These are phyloP conservation scores for Ettlia oleoabundans DNA, from an alignment of 139 green algal species.

Conservation along the genomic window DNA sequence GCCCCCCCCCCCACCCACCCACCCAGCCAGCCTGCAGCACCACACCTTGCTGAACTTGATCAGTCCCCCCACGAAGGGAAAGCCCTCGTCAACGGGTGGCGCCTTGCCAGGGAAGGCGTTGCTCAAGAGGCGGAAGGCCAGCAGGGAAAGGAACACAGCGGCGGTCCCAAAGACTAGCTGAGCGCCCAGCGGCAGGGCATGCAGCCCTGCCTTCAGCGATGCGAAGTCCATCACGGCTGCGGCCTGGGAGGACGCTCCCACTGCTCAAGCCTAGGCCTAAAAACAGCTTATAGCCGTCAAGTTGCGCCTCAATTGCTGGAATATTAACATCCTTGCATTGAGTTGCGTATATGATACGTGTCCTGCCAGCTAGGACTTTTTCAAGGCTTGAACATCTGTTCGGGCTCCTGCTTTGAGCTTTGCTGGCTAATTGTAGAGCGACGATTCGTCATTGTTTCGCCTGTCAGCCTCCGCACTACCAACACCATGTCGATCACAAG, in stretches of 20 bases:
- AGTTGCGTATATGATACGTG: no score
- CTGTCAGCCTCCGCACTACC: no score
- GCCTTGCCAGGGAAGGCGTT: conserved; percentile 47
- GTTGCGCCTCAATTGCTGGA: no score
- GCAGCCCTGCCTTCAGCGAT: background rate
- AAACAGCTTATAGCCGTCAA: no score
- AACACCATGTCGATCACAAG: background rate
- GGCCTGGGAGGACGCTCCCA: background rate
- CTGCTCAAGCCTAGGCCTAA: background rate
- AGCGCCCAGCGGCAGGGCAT: conserved; percentile 25
- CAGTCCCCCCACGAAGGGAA: conserved; percentile 94
- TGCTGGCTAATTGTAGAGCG: no score
- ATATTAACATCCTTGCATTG: no score
- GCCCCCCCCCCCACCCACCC: no score
- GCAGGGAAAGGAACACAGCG: conserved; percentile 41
- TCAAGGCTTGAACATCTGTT: no score
- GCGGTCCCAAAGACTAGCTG: conserved; percentile 7
- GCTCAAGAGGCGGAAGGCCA: conserved; percentile 45
- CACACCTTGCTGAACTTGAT: conserved; percentile 90
- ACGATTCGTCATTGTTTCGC: no score
- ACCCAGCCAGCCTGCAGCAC: background rate
- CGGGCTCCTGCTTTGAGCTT: no score
- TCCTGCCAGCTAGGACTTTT: no score
- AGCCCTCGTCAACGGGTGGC: conserved; percentile 84
- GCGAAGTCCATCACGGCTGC: conserved; percentile 4